Evolutionary conservation across 768 basidiomycete genomes (phyloP).

Genomic region (Rhizopogon sp.): DNA sequence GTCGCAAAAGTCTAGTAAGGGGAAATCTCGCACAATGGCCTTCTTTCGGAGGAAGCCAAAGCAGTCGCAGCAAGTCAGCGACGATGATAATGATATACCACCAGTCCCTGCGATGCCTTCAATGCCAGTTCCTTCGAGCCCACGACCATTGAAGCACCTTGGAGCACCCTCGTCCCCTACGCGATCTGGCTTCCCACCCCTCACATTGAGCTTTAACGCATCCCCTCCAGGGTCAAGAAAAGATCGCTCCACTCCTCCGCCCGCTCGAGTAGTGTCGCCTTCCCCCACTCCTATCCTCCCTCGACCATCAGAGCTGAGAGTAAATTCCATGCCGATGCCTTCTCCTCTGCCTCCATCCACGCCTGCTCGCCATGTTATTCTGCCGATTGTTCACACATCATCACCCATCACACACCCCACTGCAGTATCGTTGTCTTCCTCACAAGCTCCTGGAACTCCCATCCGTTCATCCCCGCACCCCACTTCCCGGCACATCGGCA

Average conservation of each 20-base stretch:
- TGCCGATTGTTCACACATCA: constrained; percentile 10
- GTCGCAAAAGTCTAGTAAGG: constrained; percentile 23
- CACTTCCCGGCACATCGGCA: constrained; percentile 22
- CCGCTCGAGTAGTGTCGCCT: constrained; percentile 6
- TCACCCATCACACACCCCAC: constrained; percentile 15
- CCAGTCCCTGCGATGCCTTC: constrained; percentile 27
- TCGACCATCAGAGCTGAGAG: constrained; percentile 6
- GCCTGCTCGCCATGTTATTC: neutral
- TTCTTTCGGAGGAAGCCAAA: constrained; percentile 28
- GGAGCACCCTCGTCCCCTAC: constrained; percentile 21
- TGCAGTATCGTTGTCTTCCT: constrained; percentile 5
- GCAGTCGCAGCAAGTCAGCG: constrained; percentile 18
- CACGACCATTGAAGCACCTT: constrained; percentile 20
- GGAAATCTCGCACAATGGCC: constrained; percentile 27
- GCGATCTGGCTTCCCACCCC: constrained; percentile 22
- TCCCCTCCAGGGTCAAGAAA: constrained; percentile 17
- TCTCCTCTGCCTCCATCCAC: constrained; percentile 4
- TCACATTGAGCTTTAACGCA: constrained; percentile 17
- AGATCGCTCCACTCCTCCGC: constrained; percentile 17
- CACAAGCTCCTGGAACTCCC: neutral
- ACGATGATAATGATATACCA: constrained; percentile 25
- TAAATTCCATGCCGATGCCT: constrained; percentile 4
- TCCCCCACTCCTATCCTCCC: constrained; percentile 1
- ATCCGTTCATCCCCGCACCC: constrained; percentile 5
- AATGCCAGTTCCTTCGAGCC: constrained; percentile 23